phyloP scores from a whole-genome alignment of 2,329 filamentous ascomycete species.

The Trichoderma koningiopsis region DNA sequence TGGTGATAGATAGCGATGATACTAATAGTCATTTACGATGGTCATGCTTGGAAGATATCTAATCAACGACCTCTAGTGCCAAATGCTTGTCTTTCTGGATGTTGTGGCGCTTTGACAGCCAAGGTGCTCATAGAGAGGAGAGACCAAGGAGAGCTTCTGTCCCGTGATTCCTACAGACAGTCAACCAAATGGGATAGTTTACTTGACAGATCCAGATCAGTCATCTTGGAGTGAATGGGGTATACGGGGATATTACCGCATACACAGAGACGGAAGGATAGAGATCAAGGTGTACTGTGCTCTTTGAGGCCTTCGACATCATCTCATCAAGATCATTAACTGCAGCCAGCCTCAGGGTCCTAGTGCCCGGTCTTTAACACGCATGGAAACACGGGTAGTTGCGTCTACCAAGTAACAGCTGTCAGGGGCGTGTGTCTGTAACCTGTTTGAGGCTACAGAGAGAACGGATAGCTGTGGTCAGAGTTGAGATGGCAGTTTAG shows the following conservation, averaged over 20 bases:
- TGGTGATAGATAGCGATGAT: not conserved
- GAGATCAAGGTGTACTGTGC: not conserved
- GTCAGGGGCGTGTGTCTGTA: not conserved
- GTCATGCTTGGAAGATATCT: not conserved
- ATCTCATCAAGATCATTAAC: not conserved
- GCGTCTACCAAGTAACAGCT: slow-evolving; percentile 8
- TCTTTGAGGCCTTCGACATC: not conserved
- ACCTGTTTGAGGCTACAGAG: not conserved
- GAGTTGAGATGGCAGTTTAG: not conserved
- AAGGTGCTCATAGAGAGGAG: not conserved
- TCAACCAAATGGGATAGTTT: not conserved
- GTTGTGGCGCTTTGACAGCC: not conserved
- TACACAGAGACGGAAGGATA: too few relatives aligned
- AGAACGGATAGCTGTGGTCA: not conserved
- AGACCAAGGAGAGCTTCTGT: not conserved
- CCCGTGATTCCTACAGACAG: not conserved
- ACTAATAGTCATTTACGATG: not conserved
- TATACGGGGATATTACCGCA: not conserved
- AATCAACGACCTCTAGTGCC: not conserved
- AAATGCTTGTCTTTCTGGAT: not conserved
- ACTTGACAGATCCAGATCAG: not conserved
- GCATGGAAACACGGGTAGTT: not conserved
- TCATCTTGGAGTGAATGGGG: not conserved
- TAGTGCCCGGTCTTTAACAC: not conserved
- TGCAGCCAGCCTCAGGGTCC: not conserved